phyloP scores from a whole-genome alignment of 2,329 filamentous ascomycete genomes.

The Phyllosticta citriasiana region DNA sequence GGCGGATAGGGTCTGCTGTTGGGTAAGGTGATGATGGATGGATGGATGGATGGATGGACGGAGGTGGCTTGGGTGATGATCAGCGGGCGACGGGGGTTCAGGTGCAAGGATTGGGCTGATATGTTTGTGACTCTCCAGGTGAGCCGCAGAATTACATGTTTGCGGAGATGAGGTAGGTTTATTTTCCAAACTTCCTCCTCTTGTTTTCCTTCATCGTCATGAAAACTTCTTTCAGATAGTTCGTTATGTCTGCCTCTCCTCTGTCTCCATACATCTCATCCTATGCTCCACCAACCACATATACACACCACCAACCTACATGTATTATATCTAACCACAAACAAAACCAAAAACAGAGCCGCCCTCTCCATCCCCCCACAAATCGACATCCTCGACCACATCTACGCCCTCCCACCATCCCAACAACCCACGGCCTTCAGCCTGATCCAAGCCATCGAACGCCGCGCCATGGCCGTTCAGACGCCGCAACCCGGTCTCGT shows the following conservation, averaged over 20 bases:
- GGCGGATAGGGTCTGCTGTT: neutral
- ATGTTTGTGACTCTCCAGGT: conserved; percentile 37
- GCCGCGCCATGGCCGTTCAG: conserved; percentile 68
- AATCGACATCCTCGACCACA: conserved; percentile 80
- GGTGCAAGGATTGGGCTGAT: neutral
- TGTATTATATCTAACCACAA: neutral
- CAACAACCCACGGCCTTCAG: conserved; percentile 57
- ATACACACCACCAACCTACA: neutral
- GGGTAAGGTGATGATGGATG: neutral
- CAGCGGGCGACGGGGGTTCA: neutral
- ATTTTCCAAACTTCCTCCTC: neutral
- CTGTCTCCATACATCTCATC: neutral
- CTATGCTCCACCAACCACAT: too few species aligned
- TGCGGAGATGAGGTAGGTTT: conserved; percentile 59
- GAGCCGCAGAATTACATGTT: conserved; percentile 97
- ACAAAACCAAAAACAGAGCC: conserved; percentile 24
- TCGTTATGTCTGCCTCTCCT: neutral
- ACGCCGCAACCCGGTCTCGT: conserved; percentile 71
- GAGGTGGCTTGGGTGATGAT: neutral
- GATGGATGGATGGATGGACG: neutral
- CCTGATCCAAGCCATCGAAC: conserved; percentile 70
- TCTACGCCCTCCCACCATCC: conserved; percentile 58
- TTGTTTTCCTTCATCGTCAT: too few species aligned
- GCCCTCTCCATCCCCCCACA: conserved; percentile 62
- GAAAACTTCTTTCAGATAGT: neutral